These are phyloP conservation scores for Russula sp. DNA, from an alignment of 768 basidiomycete species.

Conservation along the genomic window DNA sequence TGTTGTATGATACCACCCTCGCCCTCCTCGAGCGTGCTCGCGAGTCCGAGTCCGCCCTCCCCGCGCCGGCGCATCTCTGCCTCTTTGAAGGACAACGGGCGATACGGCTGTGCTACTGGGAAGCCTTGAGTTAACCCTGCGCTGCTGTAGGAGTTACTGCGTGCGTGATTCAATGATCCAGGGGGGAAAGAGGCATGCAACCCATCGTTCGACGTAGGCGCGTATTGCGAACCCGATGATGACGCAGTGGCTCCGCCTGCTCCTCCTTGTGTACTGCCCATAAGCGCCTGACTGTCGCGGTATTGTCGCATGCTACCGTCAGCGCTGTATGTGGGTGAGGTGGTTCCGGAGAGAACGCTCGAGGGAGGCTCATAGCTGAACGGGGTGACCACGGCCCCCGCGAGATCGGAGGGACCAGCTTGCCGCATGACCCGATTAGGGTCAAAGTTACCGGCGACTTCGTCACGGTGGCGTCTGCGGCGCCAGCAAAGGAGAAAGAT, in stretches of 20 bases:
- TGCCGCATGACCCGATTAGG: conserved; percentile 44
- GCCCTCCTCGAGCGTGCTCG: conserved; percentile 29
- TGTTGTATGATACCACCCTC: conserved; percentile 34
- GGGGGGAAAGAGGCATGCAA: not conserved
- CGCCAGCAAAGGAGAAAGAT: conserved; percentile 36
- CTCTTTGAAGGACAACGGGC: conserved; percentile 33
- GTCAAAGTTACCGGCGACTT: conserved; percentile 52
- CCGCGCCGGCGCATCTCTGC: conserved; percentile 33
- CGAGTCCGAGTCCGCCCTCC: conserved; percentile 30
- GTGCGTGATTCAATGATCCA: not conserved
- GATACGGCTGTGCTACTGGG: conserved; percentile 22
- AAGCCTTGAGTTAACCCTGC: not conserved
- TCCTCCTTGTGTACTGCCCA: conserved; percentile 23
- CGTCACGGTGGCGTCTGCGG: conserved; percentile 37
- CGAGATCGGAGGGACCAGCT: conserved; percentile 29
- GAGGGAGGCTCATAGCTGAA: conserved; percentile 31
- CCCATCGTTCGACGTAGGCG: conserved; percentile 24
- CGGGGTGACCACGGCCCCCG: conserved; percentile 26
- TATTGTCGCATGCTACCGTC: conserved; percentile 35
- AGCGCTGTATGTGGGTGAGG: conserved; percentile 5
- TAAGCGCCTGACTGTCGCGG: conserved; percentile 30
- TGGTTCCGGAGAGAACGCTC: conserved; percentile 31
- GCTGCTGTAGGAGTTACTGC: conserved; percentile 3
- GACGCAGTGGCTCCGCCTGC: conserved; percentile 25
- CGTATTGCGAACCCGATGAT: conserved; percentile 30